phyloP scores from a whole-genome alignment of 805 yeast species.

The Ogataea minuta region DNA sequence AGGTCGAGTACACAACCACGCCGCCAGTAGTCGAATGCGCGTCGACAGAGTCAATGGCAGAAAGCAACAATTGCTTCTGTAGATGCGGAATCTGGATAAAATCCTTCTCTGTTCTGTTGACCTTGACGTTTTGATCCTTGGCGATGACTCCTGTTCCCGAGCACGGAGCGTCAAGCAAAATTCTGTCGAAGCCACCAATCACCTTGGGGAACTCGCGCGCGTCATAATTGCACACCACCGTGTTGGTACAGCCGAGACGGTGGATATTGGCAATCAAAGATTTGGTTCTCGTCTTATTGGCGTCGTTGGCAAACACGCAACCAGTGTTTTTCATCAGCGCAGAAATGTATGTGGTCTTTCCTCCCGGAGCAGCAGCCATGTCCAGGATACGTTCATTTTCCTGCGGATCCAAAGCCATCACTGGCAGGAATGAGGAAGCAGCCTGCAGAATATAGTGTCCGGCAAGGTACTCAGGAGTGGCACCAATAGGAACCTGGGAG shows the following conservation, averaged over 20 bases:
- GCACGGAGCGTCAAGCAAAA: conserved; percentile 96
- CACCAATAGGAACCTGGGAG: conserved; percentile 99
- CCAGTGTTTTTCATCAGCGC: conserved; percentile 99
- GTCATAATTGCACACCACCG: conserved; percentile 95
- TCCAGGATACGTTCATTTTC: conserved; percentile 93
- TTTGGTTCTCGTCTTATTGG: conserved; percentile 94
- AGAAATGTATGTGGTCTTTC: conserved; percentile 91
- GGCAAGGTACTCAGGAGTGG: conserved; percentile 97
- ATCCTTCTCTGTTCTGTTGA: conserved; percentile 92
- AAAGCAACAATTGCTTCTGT: conserved; percentile 87
- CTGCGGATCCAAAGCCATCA: conserved; percentile 96
- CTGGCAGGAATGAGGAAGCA: conserved; percentile 96
- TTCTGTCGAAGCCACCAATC: conserved; percentile 96
- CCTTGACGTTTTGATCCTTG: conserved; percentile 92
- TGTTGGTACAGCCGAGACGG: conserved; percentile 93
- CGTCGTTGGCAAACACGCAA: conserved; percentile 94
- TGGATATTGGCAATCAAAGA: conserved; percentile 96
- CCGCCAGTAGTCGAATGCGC: conserved; percentile 92
- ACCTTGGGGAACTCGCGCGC: conserved; percentile 98
- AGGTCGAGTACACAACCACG: conserved; percentile 91
- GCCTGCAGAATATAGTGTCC: conserved; percentile 98
- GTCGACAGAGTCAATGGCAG: conserved; percentile 97
- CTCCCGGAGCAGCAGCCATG: conserved; percentile 99
- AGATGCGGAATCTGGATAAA: conserved; percentile 95
- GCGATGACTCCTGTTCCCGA: conserved; percentile 99